Conservation (phyloP, 2,329 filamentous ascomycete species). For the Sporothrix inflata region DNA sequence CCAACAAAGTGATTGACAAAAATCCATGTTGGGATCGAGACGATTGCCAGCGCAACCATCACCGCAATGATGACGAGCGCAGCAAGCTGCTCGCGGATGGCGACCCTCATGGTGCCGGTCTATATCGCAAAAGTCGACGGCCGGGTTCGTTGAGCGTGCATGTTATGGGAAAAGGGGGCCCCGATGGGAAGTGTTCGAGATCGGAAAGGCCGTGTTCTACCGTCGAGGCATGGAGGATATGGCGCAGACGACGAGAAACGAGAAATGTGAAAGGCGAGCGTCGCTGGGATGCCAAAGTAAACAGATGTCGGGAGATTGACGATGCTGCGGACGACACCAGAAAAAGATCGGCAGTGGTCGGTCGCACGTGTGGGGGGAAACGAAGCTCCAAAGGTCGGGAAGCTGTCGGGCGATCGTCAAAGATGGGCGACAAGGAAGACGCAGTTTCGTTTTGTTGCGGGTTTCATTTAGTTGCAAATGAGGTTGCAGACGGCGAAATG, state of each 20-base stretch:
- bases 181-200: not conserved
- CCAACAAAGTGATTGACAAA: constrained; percentile 60
- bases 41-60: constrained; percentile 73
- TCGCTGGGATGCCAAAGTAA: not conserved
- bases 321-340: not conserved
- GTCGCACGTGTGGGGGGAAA: constrained; percentile 17
- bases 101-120: constrained; percentile 71
- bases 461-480: not conserved
- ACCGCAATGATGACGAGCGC: constrained; percentile 76
- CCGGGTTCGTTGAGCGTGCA: constrained; percentile 38
- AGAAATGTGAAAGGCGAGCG: not conserved
- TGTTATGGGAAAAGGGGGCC: constrained; percentile 30
- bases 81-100: constrained; percentile 85
- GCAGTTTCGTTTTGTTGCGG: not conserved
- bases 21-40: constrained; percentile 75
- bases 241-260: not conserved
- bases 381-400: not conserved
- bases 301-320: not conserved
- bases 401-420: constrained; percentile 14
- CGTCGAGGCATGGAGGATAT: not conserved
- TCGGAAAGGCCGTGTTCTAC: not conserved
- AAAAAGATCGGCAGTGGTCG: constrained; percentile 24
- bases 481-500: not conserved
- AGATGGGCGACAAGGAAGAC: constrained; percentile 12
- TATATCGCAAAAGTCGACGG: constrained; percentile 38